Evolutionary conservation across 495 filamentous ascomycete species (phyloP).

Genomic region (Xylaria nigripes): DNA sequence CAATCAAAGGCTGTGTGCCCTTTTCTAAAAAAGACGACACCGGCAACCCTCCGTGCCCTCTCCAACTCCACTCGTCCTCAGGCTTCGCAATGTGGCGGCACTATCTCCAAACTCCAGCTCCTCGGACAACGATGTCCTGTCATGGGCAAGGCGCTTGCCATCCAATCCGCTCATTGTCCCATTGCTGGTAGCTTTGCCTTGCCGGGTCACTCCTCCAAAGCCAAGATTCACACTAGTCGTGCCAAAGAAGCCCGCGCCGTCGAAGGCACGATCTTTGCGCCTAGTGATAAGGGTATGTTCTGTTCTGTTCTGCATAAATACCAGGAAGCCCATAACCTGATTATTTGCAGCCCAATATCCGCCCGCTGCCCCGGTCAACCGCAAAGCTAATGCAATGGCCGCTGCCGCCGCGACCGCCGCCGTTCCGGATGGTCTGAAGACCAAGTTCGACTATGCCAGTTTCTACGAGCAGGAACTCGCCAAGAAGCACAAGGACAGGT

Average conservation of each 20-base stretch:
- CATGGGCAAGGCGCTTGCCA: slow-evolving; percentile 94
- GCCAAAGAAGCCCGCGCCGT: slow-evolving; percentile 64
- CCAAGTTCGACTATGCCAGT: slow-evolving; percentile 77
- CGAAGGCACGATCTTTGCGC: slow-evolving; percentile 49
- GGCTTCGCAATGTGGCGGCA: slow-evolving; percentile 70
- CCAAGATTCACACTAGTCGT: slow-evolving; percentile 71
- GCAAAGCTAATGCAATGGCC: slow-evolving; percentile 21
- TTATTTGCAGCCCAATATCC: slow-evolving; percentile 31
- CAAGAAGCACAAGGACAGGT: slow-evolving; percentile 99
- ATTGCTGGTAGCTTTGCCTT: slow-evolving; percentile 32
- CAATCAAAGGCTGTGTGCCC: slow-evolving; percentile 94
- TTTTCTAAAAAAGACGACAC: slow-evolving; percentile 90
- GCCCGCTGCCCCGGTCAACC: slow-evolving; percentile 28
- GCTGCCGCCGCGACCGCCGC: slow-evolving; percentile 14
- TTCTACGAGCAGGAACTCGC: slow-evolving; percentile 86
- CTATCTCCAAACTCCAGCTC: slow-evolving; percentile 94
- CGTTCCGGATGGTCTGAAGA: slow-evolving; percentile 15
- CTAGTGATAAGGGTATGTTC: slow-evolving; percentile 51
- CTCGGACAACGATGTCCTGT: slow-evolving; percentile 92
- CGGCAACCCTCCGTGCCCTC: slow-evolving; percentile 78
- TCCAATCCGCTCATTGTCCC: slow-evolving; percentile 57
- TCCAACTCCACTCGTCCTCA: slow-evolving; percentile 68
- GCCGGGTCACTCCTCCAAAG: slow-evolving; percentile 38
- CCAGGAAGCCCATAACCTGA: slow-evolving; percentile 14
- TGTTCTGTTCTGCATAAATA: background rate